A percentile compares a stretch with the other conserved stretches of the same genome.
Conservation (phyloP, 2,329 filamentous ascomycete species). For the Epichloe sp. region DNA sequence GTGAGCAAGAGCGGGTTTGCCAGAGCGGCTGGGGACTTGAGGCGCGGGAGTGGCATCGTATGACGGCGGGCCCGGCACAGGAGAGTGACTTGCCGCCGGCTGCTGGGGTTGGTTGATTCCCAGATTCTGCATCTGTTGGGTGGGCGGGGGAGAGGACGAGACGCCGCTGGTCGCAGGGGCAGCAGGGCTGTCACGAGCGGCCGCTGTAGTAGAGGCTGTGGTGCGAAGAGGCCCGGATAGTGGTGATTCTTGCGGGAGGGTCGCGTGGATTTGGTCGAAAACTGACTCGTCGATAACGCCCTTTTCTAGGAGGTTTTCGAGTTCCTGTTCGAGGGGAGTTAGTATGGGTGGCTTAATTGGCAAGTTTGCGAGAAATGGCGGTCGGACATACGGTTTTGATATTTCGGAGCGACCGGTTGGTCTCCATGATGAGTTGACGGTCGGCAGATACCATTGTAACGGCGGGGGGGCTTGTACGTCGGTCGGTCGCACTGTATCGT, state of each 20-base stretch:
- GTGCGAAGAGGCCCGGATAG: constrained; percentile 36
- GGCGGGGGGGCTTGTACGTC: neutral
- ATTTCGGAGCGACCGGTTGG: constrained; percentile 73
- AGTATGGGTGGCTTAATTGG: neutral
- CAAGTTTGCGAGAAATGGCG: neutral
- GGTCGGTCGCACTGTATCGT: too few species aligned
- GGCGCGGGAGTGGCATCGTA: constrained; percentile 36
- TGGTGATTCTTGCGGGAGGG: constrained; percentile 60
- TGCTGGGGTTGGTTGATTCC: constrained; percentile 14
- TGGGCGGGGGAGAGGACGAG: constrained; percentile 18
- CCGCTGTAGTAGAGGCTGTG: constrained; percentile 17
- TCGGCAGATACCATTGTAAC: constrained; percentile 33
- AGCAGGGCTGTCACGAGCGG: constrained; percentile 20
- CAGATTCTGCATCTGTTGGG: constrained; percentile 30
- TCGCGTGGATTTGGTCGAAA: constrained; percentile 59
- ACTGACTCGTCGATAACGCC: constrained; percentile 63
- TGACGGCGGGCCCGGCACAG: constrained; percentile 33
- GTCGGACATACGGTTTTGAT: constrained; percentile 59
- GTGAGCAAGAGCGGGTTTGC: constrained; percentile 51
- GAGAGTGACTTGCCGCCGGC: constrained; percentile 4
- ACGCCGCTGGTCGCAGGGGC: constrained; percentile 15
- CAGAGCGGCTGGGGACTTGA: constrained; percentile 26
- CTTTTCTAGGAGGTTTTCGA: constrained; percentile 77
- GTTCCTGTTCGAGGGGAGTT: constrained; percentile 46
- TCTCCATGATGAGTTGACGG: constrained; percentile 49